Conservation (phyloP, 2,329 filamentous ascomycete species). For the Helminthosporium solani region DNA sequence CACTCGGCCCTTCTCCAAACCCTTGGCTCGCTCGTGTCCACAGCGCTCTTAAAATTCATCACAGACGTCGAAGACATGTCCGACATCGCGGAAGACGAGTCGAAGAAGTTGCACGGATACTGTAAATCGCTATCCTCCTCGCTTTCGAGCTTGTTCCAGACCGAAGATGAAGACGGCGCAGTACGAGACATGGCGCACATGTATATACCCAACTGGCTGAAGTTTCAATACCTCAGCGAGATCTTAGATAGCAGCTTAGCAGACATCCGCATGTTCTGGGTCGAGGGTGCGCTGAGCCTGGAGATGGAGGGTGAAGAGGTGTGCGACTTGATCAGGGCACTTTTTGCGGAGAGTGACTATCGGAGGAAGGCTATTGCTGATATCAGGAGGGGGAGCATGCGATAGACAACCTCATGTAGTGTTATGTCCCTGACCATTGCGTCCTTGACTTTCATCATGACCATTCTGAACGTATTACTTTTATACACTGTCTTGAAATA, state of each 20-base stretch:
- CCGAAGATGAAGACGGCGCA: constrained; percentile 42
- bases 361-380: constrained; percentile 59
- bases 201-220: constrained; percentile 64
- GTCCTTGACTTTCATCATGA: too few relatives aligned
- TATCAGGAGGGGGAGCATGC: constrained; percentile 44
- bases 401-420: neutral
- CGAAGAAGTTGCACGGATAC: constrained; percentile 58
- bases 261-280: constrained; percentile 67
- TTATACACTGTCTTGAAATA: too few relatives aligned
- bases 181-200: constrained; percentile 59
- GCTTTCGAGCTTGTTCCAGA: constrained; percentile 59
- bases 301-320: constrained; percentile 64
- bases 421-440: too few relatives aligned
- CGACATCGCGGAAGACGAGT: constrained; percentile 65
- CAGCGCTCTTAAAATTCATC: constrained; percentile 60
- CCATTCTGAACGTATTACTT: too few relatives aligned
- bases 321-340: constrained; percentile 62
- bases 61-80: constrained; percentile 62
- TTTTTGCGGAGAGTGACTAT: constrained; percentile 64
- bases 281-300: constrained; percentile 62
- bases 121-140: constrained; percentile 56
- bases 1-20: constrained; percentile 62
- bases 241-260: constrained; percentile 63
- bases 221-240: constrained; percentile 64
- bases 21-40: constrained; percentile 59